Evolutionary conservation across 257 asterid species (phyloP), one percentile per base, ranked within the genome.

Genomic region (Fraxinus cuspidata): DNA sequence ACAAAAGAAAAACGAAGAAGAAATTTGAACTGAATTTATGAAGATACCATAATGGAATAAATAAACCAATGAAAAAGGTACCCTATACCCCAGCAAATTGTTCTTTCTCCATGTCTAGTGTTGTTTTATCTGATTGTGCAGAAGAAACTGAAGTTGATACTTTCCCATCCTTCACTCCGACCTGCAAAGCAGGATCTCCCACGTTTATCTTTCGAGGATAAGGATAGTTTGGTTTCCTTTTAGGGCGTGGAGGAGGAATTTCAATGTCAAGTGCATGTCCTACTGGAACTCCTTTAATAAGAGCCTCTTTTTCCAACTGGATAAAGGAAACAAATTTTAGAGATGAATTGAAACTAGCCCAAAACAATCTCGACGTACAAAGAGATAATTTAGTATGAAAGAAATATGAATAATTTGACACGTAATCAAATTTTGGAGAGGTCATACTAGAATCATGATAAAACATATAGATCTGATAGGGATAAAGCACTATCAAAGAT

Each of bases 241-340:
- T 94, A 28, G 99, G 99, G 49, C 99, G 89, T 79, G 99, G 97
- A 70, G 99, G 99, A 80, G 99, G 99, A 85, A 94, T 94, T 78
- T 92, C 96, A 77, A 94, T 94, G 89, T 94, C 96, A 65, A 88
- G 90, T 68, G 92, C 84, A 70, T 91, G 90, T 64, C 96, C 96
- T 44, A 83, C 53, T 21, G 94, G 94, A 81, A 88, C 91, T 83
- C 98, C 98, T 85, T 90, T 94, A 37, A 79, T 82, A 72, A 70
- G 77, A 77, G 99, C 97, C 87, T 92, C 97, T 89, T 92, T 94
- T 84, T 94, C 97, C 88, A 94, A 81, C 99, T 94, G 92, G 69
- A 79, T 82, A 44, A 78, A 63, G 79, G 35, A 79, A 83, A 78
- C 42, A 77, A 79, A 76, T 31, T 58, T 75, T 3, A 42, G 76